These are phyloP conservation scores for Pelargonium citronellum DNA, from an alignment of 441 rosid genomes.

Conservation along the genomic window DNA sequence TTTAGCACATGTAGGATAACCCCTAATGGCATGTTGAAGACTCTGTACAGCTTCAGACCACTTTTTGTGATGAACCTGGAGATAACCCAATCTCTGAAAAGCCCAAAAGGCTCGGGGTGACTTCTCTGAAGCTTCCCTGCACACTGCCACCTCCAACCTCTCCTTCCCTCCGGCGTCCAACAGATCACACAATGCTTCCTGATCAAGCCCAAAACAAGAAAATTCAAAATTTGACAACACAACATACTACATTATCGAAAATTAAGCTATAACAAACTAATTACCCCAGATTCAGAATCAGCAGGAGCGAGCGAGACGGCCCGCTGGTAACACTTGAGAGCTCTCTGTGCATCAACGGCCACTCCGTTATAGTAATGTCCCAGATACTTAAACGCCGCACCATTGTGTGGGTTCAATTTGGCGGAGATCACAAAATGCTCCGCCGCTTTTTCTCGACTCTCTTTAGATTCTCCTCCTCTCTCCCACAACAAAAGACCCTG, in stretches of 20 bases:
- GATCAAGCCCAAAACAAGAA: slow-evolving; percentile 10
- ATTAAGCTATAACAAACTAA: slow-evolving; percentile 1
- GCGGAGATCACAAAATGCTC: slow-evolving; percentile 67
- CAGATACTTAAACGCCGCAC: slow-evolving; percentile 59
- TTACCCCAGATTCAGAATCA: slow-evolving; percentile 66
- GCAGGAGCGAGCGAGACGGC: slow-evolving; percentile 55
- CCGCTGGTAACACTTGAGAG: slow-evolving; percentile 86
- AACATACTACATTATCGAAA: background rate
- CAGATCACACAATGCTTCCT: slow-evolving; percentile 77
- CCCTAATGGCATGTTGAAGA: slow-evolving; percentile 93
- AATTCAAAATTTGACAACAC: background rate
- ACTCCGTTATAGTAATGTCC: slow-evolving; percentile 63
- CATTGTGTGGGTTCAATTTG: slow-evolving; percentile 61
- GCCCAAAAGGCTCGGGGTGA: slow-evolving; percentile 98
- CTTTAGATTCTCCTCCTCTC: slow-evolving; percentile 32
- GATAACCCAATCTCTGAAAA: slow-evolving; percentile 67
- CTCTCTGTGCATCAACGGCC: slow-evolving; percentile 49
- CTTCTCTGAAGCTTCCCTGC: slow-evolving; percentile 67
- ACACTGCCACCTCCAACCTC: slow-evolving; percentile 58
- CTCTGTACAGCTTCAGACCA: slow-evolving; percentile 88
- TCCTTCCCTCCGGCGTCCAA: slow-evolving; percentile 66
- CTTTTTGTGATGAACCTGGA: slow-evolving; percentile 57
- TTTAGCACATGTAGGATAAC: slow-evolving; percentile 69
- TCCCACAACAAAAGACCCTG: slow-evolving; percentile 76
- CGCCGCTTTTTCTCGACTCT: slow-evolving; percentile 49